Evolutionary conservation across 371 early-diverging fungal genomes (phyloP).

Genomic region (Fennellomyces sp.): DNA sequence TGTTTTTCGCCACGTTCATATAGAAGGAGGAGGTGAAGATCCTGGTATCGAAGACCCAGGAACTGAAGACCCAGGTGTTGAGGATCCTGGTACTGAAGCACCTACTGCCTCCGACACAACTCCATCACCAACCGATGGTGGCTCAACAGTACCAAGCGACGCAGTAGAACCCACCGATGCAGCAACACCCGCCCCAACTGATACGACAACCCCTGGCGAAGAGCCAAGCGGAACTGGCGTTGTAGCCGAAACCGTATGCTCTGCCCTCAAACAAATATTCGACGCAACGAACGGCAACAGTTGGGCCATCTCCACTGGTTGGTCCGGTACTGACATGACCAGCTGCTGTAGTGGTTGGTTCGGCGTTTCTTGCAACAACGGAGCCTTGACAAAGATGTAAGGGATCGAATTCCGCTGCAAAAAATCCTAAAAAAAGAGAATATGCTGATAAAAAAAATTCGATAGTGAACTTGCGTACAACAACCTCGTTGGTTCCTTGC

Average conservation of each 20-base stretch:
- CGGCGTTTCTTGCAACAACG: slow-evolving; percentile 41
- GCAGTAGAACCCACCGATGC: not conserved
- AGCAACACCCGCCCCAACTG: not conserved
- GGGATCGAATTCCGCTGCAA: not conserved
- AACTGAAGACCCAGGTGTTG: not conserved
- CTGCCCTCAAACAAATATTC: slow-evolving; percentile 36
- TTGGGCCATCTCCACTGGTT: slow-evolving; percentile 43
- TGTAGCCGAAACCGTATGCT: slow-evolving; percentile 21
- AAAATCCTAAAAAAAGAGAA: not conserved
- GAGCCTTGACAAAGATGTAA: slow-evolving; percentile 44
- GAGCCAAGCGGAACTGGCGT: not conserved
- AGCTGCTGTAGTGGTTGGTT: slow-evolving; percentile 44
- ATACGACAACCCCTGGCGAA: not conserved
- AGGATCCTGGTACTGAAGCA: not conserved
- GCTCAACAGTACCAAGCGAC: not conserved
- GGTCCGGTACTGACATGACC: slow-evolving; percentile 43
- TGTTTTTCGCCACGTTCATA: too few relatives aligned
- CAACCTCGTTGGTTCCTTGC: slow-evolving; percentile 50
- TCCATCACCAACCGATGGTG: not conserved
- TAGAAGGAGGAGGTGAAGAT: too few relatives aligned
- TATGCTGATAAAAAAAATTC: not conserved
- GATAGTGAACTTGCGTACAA: slow-evolving; percentile 47
- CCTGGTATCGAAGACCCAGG: not conserved
- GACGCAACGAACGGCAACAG: slow-evolving; percentile 31
- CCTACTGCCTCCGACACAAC: slow-evolving; percentile 3